Evolutionary conservation across 495 filamentous ascomycete species (phyloP).

Genomic region (Sordaria brevicollis): DNA sequence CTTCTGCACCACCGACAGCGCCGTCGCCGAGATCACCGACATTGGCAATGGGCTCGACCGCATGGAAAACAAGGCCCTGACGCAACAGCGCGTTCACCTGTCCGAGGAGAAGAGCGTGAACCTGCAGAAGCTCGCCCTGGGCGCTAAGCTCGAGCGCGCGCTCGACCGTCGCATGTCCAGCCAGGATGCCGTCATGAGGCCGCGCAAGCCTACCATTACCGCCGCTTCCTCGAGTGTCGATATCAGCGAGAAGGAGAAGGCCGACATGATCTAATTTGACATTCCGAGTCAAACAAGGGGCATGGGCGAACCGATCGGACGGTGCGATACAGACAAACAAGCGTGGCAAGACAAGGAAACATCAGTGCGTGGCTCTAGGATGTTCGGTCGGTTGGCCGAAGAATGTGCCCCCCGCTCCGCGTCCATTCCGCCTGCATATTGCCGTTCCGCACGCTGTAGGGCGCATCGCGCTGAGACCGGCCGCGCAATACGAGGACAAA

Average conservation of each 20-base stretch:
- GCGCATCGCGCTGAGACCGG: background rate
- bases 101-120: constrained; percentile 74
- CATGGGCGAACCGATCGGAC: background rate
- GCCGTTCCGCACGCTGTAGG: background rate
- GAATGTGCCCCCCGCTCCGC: background rate
- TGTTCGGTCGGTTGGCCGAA: background rate
- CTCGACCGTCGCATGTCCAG: constrained; percentile 78
- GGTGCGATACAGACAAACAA: background rate
- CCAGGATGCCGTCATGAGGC: constrained; percentile 83
- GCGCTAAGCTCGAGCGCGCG: constrained; percentile 89
- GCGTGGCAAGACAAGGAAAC: background rate
- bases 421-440: background rate
- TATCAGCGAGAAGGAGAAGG: constrained; percentile 28
- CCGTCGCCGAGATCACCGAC: constrained; percentile 64
- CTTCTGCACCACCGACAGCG: constrained; percentile 44
- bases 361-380: background rate
- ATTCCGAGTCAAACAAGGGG: background rate
- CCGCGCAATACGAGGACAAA: background rate
- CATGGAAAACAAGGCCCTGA: constrained; percentile 81
- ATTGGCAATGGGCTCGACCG: constrained; percentile 78
- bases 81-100: constrained; percentile 75
- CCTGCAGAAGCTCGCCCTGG: constrained; percentile 80
- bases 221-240: constrained; percentile 1
- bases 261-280: background rate
- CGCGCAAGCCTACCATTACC: constrained; percentile 30